Base-by-base conservation (phyloP, 2,329 filamentous ascomycete genomes). In the Tolypocladium guangdongense region DNA sequence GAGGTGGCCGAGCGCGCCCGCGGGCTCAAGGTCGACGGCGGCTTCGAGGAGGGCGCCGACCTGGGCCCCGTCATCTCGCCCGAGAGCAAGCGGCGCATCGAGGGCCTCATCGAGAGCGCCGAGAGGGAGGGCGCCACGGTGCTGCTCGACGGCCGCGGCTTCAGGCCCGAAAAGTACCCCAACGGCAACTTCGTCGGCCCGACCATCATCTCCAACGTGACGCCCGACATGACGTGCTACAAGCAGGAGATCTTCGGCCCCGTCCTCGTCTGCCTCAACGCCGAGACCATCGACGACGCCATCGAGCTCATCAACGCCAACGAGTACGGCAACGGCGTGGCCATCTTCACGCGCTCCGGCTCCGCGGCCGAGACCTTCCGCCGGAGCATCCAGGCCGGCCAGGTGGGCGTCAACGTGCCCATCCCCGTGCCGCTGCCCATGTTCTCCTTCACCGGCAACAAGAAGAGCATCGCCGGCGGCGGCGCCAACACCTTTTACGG, bases 401-500 rank as follows among this genome's bases (percentile, higher is more conserved):
- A 93, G 75, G 84, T 93, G 14, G 88, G 88, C 49, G 87, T 93
- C 74, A 93, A 93, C 63, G 87, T 91, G 12, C 86, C 86, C 22
- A 90, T 90, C 63, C 87, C 81, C 46, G 83, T 86, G 56, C 83
- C 83, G 16, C 72, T 87, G 61, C 83, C 83, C 65, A 84, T 86
- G 78, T 87, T 86, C 71, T 83, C 80, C 53, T 87, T 87, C 68
- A 87, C 83, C 32, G 84, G 83, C 46, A 87, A 87, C 76, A 92
- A 99, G 84, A 91, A 87, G 79, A 90, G 84, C 64, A 78, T 97
- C 54, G 93, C 93, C 0, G 93, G 92, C 52, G 91, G 91, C 51
- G 92, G 93, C 56, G 87, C 88, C 38, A 95, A 82, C 74, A 95
- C 90, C 18, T 97, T 99, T 69, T 99, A 99, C 72, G 93, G 93